These are phyloP conservation scores for Calocybe gangraenosa DNA, from an alignment of 768 basidiomycete genomes.

Conservation along the genomic window DNA sequence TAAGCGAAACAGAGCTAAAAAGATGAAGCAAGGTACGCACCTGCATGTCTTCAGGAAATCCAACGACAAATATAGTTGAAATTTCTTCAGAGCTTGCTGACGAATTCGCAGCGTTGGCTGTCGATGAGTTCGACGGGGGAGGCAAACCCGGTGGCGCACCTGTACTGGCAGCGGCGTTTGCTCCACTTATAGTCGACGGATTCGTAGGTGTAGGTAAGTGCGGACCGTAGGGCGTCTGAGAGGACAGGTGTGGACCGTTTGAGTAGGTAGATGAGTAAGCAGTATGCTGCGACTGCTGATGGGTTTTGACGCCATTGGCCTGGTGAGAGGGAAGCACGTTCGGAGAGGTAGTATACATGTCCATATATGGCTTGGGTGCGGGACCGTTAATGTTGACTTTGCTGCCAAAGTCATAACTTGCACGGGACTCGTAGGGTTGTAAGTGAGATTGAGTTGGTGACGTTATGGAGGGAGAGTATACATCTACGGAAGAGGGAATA, in stretches of 20 bases:
- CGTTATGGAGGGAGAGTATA: constrained; percentile 32
- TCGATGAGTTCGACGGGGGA: constrained; percentile 20
- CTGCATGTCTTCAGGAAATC: constrained; percentile 99
- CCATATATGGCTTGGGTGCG: constrained; percentile 25
- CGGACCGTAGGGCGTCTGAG: constrained; percentile 75
- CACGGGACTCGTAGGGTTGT: constrained; percentile 32
- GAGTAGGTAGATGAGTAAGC: constrained; percentile 23
- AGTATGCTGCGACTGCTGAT: constrained; percentile 22
- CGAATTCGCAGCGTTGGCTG: constrained; percentile 22
- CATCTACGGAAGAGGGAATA: constrained; percentile 28
- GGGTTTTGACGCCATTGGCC: constrained; percentile 18
- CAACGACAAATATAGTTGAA: constrained; percentile 96
- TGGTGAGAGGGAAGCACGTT: constrained; percentile 20
- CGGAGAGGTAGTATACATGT: constrained; percentile 23
- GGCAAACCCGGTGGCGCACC: constrained; percentile 23
- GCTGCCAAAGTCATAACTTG: constrained; percentile 30
- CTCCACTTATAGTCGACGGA: constrained; percentile 20
- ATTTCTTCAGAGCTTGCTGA: constrained; percentile 72
- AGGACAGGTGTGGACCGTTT: constrained; percentile 48
- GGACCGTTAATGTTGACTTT: constrained; percentile 22
- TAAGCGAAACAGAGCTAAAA: constrained; percentile 13
- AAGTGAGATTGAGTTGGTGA: constrained; percentile 36
- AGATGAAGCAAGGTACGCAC: constrained; percentile 40
- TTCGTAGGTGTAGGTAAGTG: constrained; percentile 44
- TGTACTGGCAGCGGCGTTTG: constrained; percentile 15